Base-by-base conservation (phyloP, 1,284 basidiomycete genomes). In the Hortiboletus rubellus region DNA sequence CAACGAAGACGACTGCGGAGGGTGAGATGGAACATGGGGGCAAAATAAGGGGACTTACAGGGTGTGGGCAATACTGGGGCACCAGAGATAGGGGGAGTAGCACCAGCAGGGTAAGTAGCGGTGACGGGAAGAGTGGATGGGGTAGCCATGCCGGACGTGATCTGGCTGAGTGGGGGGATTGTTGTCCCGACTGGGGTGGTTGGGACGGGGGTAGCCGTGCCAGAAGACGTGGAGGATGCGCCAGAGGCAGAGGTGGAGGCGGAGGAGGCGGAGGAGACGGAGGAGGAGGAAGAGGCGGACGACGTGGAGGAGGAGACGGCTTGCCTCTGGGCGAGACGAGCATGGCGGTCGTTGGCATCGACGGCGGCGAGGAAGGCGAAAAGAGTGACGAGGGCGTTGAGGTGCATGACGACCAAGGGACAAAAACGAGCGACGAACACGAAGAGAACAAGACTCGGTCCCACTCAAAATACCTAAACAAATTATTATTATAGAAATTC, bases 81-180 rank as follows among this genome's bases (percentile, higher is more conserved):
- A 53, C 85, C 85, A 38, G 80, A 67, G 45, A 89, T 73, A 3
- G 87, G 82, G 1, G 85, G 80, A 6, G 77, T 77, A 24, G 84
- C 81, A 2, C 90, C 90, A 38, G 83, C 72, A 3, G 79, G 46
- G 62, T 76, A 88, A 0, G 85, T 86, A 2, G 80, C 70, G 5
- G 81, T 73, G 11, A 82, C 74, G 3, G 83, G 66, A 3, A 79
- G 74, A 1, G 85, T 82, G 3, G 82, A 60, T 17, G 79, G 78
- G 7, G 82, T 75, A 1, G 88, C 74, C 81, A 90, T 91, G 56
- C 85, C 87, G 36, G 82, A 82, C 3, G 82, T 87, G 60, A 93
- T 83, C 51, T 76, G 76, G n/a, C 77, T 79, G 48, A 92, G 74
- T 7, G 84, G 78, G 40, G 85, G 84, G 40, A 85, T 65, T 5